Evolutionary conservation across 768 basidiomycete species (phyloP).

Genomic region (Serendipita sp.): DNA sequence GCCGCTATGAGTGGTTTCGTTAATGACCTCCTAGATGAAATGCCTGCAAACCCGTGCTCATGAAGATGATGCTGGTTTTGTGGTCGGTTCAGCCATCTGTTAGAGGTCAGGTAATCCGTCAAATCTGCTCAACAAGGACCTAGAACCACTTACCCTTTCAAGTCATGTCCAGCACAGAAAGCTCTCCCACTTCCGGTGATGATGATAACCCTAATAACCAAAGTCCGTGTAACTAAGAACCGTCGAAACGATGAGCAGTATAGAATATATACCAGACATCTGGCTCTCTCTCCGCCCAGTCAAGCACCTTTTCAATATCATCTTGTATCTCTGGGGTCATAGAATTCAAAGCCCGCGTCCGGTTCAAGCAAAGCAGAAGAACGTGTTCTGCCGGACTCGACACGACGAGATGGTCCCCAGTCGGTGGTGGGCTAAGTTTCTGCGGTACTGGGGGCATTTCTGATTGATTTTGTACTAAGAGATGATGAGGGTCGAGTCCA

Average conservation of each 20-base stretch:
- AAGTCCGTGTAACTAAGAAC: too few species aligned
- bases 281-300: slow-evolving; percentile 64
- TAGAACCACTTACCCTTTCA: slow-evolving; percentile 40
- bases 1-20: slow-evolving; percentile 69
- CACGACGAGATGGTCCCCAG: slow-evolving; percentile 13
- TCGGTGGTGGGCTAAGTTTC: not conserved
- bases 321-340: slow-evolving; percentile 43
- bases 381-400: slow-evolving; percentile 32
- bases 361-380: slow-evolving; percentile 43
- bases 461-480: too few species aligned
- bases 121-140: not conserved
- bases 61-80: not conserved
- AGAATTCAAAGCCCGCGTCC: slow-evolving; percentile 58
- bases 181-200: slow-evolving; percentile 56
- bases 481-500: too few species aligned
- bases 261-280: slow-evolving; percentile 54
- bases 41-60: slow-evolving; percentile 44
- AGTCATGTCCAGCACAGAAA: slow-evolving; percentile 71
- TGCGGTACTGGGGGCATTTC: slow-evolving; percentile 1
- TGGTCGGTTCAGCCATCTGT: slow-evolving; percentile 7
- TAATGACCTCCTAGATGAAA: slow-evolving; percentile 47
- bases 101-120: not conserved
- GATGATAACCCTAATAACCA: slow-evolving; percentile 56
- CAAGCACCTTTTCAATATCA: slow-evolving; percentile 37
- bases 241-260: not conserved